Conservation (phyloP, 257 asterid species). For the Forsythia viridissima region DNA sequence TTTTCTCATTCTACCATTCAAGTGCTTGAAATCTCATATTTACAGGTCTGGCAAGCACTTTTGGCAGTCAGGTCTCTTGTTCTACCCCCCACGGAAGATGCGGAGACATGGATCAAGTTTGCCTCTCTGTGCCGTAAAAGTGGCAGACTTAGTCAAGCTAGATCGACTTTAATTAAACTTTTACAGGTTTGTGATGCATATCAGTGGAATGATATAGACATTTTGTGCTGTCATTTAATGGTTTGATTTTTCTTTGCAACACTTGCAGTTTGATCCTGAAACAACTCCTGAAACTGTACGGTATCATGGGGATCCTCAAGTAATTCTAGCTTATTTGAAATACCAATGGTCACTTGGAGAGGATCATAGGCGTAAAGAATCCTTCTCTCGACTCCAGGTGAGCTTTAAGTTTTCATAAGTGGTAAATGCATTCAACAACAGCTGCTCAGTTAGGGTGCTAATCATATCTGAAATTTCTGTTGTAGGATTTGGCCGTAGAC, state of each 20-base stretch:
- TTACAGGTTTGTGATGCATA: constrained; percentile 64
- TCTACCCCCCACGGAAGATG: constrained; percentile 96
- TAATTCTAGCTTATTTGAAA: constrained; percentile 87
- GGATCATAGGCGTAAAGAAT: constrained; percentile 88
- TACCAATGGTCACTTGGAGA: constrained; percentile 99
- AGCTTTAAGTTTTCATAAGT: constrained; percentile 18
- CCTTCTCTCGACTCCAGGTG: constrained; percentile 88
- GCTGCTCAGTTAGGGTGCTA: background rate
- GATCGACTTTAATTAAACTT: constrained; percentile 85
- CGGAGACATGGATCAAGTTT: constrained; percentile 97
- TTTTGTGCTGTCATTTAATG: constrained; percentile 12
- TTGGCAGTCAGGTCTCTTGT: constrained; percentile 91
- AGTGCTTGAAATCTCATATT: constrained; percentile 27
- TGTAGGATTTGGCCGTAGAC: constrained; percentile 88
- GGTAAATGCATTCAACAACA: constrained; percentile 3
- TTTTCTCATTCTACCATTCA: constrained; percentile 12
- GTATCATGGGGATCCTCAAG: constrained; percentile 96
- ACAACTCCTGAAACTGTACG: constrained; percentile 71
- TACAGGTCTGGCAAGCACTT: constrained; percentile 93
- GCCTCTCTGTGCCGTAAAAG: constrained; percentile 96
- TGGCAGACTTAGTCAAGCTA: constrained; percentile 98
- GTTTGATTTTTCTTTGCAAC: constrained; percentile 21
- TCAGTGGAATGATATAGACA: constrained; percentile 11
- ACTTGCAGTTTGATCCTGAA: constrained; percentile 89
- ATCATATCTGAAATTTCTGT: constrained; percentile 23